Percentiles rank a stretch among this genome's conserved stretches.
Conservation (phyloP, 2,329 filamentous ascomycete species). For the Aureobasidium pullulans region DNA sequence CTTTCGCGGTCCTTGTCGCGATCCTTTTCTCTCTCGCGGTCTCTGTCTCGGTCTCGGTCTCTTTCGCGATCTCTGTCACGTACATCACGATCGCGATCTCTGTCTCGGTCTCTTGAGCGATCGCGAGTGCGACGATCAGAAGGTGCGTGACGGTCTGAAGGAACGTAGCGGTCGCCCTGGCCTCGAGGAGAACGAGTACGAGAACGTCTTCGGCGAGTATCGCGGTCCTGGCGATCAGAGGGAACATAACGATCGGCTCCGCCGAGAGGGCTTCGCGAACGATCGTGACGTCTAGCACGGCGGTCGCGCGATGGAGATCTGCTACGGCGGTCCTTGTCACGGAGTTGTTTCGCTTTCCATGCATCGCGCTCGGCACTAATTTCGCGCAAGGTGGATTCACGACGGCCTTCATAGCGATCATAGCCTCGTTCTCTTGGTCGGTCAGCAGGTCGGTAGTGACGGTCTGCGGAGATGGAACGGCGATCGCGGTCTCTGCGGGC, state of each 20-base stretch:
- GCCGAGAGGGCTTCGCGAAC: constrained; percentile 8
- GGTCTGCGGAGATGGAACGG: not conserved
- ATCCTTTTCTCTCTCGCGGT: constrained; percentile 19
- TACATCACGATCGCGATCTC: constrained; percentile 10
- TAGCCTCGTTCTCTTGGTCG: constrained; percentile 10
- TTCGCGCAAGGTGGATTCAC: constrained; percentile 24
- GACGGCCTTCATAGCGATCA: constrained; percentile 11
- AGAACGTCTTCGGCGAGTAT: constrained; percentile 24
- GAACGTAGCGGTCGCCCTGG: constrained; percentile 15
- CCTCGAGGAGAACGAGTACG: constrained; percentile 9
- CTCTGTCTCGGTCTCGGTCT: constrained; percentile 20
- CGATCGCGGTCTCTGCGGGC: constrained; percentile 12
- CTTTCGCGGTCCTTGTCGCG: constrained; percentile 29
- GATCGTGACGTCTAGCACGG: constrained; percentile 20
- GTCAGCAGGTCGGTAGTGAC: constrained; percentile 15
- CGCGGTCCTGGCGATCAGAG: constrained; percentile 33
- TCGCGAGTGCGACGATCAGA: constrained; percentile 10
- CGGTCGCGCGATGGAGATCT: constrained; percentile 11
- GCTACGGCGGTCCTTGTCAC: constrained; percentile 14
- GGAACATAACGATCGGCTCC: constrained; percentile 11
- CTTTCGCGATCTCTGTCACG: constrained; percentile 19
- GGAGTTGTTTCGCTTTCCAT: constrained; percentile 24
- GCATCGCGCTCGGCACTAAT: constrained; percentile 26
- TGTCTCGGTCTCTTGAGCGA: constrained; percentile 16
- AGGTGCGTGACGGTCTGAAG: constrained; percentile 11